Evolutionary conservation across 2,329 filamentous ascomycete species (phyloP).

Genomic region (Paramyrothecium sp.): DNA sequence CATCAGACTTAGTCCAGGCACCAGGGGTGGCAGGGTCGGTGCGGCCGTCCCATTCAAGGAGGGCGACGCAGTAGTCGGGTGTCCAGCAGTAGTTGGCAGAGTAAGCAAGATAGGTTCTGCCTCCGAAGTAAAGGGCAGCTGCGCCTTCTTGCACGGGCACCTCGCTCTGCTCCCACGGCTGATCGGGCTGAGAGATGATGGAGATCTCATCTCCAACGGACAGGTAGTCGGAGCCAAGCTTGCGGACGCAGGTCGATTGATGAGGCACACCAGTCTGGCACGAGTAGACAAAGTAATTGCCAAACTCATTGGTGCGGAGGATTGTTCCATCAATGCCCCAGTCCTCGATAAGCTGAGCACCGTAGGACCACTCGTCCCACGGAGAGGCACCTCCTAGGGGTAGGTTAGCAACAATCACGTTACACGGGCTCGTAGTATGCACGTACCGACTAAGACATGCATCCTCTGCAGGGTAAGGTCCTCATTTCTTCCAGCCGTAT

Average conservation of each 20-base stretch:
- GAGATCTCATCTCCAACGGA: conserved; percentile 40
- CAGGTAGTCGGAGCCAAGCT: conserved; percentile 36
- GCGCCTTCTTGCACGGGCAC: conserved; percentile 55
- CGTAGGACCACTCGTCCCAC: conserved; percentile 50
- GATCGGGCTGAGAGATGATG: conserved; percentile 49
- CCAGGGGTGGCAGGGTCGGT: conserved; percentile 41
- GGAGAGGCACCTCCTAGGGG: conserved; percentile 45
- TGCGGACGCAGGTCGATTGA: conserved; percentile 36
- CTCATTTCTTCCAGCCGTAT: conserved; percentile 45
- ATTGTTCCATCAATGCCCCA: conserved; percentile 56
- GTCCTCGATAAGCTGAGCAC: conserved; percentile 41
- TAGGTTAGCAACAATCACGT: neutral
- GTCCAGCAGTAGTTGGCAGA: conserved; percentile 59
- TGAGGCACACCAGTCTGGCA: conserved; percentile 42
- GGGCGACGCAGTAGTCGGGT: conserved; percentile 49
- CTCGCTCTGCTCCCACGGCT: conserved; percentile 48
- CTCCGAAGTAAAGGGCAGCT: conserved; percentile 50
- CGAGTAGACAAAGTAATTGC: conserved; percentile 54
- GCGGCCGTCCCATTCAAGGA: conserved; percentile 50
- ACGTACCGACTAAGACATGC: conserved; percentile 49
- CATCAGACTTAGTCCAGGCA: conserved; percentile 50
- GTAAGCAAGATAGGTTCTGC: conserved; percentile 51
- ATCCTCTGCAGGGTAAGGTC: conserved; percentile 48
- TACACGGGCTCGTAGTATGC: neutral
- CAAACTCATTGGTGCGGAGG: conserved; percentile 41